Conservation (phyloP, 1,284 basidiomycete genomes). For the Tilletia indica region DNA sequence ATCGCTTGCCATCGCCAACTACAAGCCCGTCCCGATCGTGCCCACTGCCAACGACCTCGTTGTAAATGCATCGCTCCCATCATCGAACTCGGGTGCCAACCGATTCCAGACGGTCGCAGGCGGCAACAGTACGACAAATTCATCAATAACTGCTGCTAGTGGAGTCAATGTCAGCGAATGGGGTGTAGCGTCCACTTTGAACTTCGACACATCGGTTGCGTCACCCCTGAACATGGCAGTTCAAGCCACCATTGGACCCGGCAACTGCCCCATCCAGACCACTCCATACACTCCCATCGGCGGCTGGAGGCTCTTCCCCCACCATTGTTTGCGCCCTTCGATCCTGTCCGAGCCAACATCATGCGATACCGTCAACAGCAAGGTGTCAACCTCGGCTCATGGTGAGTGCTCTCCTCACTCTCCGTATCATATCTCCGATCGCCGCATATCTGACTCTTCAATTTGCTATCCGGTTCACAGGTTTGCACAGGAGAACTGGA, state of each 20-base stretch:
- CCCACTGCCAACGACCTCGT: conserved; percentile 5
- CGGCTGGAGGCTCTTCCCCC: conserved; percentile 35
- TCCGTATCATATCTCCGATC: too few species aligned
- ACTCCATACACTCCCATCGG: conserved; percentile 44
- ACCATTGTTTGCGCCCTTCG: conserved; percentile 43
- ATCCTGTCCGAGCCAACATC: conserved; percentile 47
- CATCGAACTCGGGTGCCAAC: not conserved
- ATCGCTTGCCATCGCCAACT: conserved; percentile 51
- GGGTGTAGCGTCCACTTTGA: conserved; percentile 44
- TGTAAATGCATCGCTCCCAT: conserved; percentile 4
- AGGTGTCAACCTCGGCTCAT: conserved; percentile 45
- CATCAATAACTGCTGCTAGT: not conserved
- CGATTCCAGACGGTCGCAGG: not conserved
- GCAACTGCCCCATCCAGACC: conserved; percentile 40
- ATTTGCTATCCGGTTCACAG: conserved; percentile 53
- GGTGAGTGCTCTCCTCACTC: conserved; percentile 22
- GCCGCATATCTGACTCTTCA: not conserved
- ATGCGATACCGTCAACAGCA: conserved; percentile 51
- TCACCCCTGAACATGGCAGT: conserved; percentile 28
- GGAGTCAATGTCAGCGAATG: conserved; percentile 26
- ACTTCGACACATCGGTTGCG: conserved; percentile 26
- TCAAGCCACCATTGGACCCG: conserved; percentile 37
- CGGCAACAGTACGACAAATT: not conserved
- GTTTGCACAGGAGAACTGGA: conserved; percentile 78
- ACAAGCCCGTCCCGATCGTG: conserved; percentile 49